phyloP scores from a whole-genome alignment of 176 grass and related monocot genomes.

The Carex pumila region DNA sequence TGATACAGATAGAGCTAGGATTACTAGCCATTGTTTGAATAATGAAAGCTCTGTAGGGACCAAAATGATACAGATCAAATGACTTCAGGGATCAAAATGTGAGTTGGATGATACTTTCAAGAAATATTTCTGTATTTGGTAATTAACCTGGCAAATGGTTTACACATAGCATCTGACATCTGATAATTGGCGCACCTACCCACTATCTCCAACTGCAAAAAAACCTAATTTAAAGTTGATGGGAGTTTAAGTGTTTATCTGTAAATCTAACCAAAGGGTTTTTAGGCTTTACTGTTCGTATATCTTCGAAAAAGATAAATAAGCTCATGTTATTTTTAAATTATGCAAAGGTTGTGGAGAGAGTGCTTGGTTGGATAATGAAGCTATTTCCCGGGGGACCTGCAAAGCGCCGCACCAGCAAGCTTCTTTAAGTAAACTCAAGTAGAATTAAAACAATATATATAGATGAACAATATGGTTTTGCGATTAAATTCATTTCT shows the following conservation, averaged over 20 bases:
- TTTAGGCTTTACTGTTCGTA: neutral
- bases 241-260: neutral
- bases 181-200: neutral
- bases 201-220: neutral
- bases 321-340: neutral
- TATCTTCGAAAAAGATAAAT: neutral
- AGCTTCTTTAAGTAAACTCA: constrained; percentile 60
- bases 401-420: constrained; percentile 86
- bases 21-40: neutral
- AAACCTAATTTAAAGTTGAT: neutral
- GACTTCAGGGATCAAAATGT: neutral
- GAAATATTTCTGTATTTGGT: neutral
- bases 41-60: neutral
- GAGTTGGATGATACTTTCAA: neutral
- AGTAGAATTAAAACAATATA: neutral
- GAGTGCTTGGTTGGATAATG: constrained; percentile 97
- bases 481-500: constrained; percentile 19
- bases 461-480: constrained; percentile 9
- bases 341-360: constrained; percentile 65
- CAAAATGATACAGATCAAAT: neutral
- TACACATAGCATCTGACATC: neutral
- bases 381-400: constrained; percentile 94
- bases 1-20: neutral
- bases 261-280: neutral
- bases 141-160: neutral